phyloP scores from a whole-genome alignment of 148 eudicot genomes.

The Persicaria maculosa region DNA sequence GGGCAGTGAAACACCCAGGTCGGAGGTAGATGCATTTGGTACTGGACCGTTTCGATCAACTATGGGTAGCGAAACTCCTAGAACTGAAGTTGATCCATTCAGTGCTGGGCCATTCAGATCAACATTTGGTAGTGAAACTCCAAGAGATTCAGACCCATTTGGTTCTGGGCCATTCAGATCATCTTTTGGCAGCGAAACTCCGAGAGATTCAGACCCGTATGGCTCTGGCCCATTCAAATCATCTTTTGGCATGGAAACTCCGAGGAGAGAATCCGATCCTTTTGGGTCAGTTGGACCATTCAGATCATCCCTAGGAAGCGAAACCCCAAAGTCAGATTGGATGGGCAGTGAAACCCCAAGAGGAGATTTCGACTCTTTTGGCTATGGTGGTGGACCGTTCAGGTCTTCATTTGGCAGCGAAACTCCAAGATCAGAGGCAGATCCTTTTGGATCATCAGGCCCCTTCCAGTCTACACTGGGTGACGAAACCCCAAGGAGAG shows the following conservation, averaged over 20 bases:
- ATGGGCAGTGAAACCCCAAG: slow-evolving; percentile 32
- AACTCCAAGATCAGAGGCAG: slow-evolving; percentile 42
- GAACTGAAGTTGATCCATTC: slow-evolving; percentile 19
- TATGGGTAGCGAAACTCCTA: slow-evolving; percentile 16
- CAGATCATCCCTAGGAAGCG: slow-evolving; percentile 6
- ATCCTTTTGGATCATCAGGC: slow-evolving; percentile 22
- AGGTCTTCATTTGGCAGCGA: slow-evolving; percentile 27
- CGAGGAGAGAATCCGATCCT: slow-evolving; percentile 14
- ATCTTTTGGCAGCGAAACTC: slow-evolving; percentile 30
- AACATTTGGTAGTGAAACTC: slow-evolving; percentile 24
- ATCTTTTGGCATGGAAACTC: slow-evolving; percentile 25
- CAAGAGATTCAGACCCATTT: slow-evolving; percentile 18
- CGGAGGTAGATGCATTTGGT: slow-evolving; percentile 19
- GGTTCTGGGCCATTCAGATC: slow-evolving; percentile 28
- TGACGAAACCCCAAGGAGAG: slow-evolving; percentile 34
- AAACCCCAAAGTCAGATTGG: slow-evolving; percentile 28
- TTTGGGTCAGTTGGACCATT: neutral
- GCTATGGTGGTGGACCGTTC: slow-evolving; percentile 26
- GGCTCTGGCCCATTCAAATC: slow-evolving; percentile 31
- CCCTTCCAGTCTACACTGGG: slow-evolving; percentile 26
- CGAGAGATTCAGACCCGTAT: slow-evolving; percentile 33
- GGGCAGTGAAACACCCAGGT: slow-evolving; percentile 13
- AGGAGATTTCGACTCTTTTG: slow-evolving; percentile 25
- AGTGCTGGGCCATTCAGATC: slow-evolving; percentile 23
- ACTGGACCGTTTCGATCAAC: slow-evolving; percentile 23